phyloP scores from a whole-genome alignment of 208 protist species.

The Naegleria gruberi region DNA sequence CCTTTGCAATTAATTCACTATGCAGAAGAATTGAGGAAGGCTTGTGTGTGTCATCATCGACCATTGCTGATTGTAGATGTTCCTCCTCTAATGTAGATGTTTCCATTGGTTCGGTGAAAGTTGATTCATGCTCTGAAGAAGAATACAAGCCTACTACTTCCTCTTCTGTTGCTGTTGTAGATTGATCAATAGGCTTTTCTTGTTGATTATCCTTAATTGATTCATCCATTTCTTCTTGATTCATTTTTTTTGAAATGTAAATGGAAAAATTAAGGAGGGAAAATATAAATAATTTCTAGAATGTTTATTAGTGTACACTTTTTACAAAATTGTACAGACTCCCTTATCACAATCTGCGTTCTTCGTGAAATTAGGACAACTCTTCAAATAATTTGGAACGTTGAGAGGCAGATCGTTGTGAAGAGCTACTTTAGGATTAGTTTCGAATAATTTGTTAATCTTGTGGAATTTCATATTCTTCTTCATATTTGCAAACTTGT shows the following conservation, averaged over 20 bases:
- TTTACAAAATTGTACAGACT: neutral
- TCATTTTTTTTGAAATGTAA: neutral
- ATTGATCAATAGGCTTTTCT: neutral
- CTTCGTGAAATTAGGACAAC: constrained; percentile 1
- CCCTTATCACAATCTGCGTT: constrained; percentile 4
- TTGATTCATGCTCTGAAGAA: no score
- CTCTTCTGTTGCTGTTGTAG: no score
- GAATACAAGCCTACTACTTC: no score
- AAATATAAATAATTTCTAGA: no score
- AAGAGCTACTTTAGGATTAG: neutral
- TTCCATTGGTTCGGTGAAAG: neutral
- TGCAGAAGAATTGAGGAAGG: neutral
- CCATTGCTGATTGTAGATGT: neutral
- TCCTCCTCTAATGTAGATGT: neutral
- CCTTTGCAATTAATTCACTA: neutral
- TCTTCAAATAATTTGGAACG: constrained; percentile 5
- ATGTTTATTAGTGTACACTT: neutral
- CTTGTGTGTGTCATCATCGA: neutral
- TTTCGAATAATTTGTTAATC: neutral
- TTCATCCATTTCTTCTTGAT: neutral
- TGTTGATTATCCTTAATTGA: neutral
- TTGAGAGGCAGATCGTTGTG: neutral
- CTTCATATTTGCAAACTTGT: neutral
- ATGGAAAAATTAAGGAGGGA: no score
- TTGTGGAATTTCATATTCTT: constrained; percentile 12